A percentile compares a stretch with the other conserved stretches of the same genome.
These are phyloP conservation scores for Hansfordia pulvinata DNA, from an alignment of 2,329 filamentous ascomycete genomes.

Conservation along the genomic window DNA sequence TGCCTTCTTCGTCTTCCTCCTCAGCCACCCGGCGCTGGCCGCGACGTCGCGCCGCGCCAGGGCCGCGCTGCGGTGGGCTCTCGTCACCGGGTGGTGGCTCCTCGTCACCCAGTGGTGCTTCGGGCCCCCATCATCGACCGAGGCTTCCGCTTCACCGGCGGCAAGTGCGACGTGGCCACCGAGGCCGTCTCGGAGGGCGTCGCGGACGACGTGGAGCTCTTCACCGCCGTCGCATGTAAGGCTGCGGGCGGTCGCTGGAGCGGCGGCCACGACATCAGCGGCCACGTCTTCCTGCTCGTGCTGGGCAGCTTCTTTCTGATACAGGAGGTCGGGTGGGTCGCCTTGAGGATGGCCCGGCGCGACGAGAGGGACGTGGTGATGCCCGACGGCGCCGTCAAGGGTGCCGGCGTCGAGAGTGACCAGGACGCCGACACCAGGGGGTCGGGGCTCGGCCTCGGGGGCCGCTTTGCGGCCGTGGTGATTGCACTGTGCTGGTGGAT, in stretches of 20 bases:
- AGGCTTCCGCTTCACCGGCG: constrained; percentile 77
- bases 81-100: constrained; percentile 70
- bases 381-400: constrained; percentile 51
- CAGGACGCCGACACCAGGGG: constrained; percentile 9
- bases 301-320: constrained; percentile 69
- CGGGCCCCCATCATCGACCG: constrained; percentile 82
- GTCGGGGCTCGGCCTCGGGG: constrained; percentile 28
- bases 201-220: constrained; percentile 31
- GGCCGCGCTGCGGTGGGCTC: constrained; percentile 52
- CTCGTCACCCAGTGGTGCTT: constrained; percentile 95
- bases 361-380: constrained; percentile 57
- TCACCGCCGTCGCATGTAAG: constrained; percentile 73
- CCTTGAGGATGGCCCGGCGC: constrained; percentile 28
- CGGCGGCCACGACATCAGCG: constrained; percentile 93
- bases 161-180: constrained; percentile 55
- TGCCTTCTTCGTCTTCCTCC: constrained; percentile 57
- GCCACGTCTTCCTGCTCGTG: constrained; percentile 87
- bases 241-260: constrained; percentile 70
- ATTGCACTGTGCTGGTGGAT: constrained; percentile 77
- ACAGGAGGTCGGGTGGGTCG: constrained; percentile 60
- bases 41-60: constrained; percentile 33
- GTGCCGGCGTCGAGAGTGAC: constrained; percentile 32
- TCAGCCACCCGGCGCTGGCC: constrained; percentile 46
- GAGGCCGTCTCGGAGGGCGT: constrained; percentile 31
- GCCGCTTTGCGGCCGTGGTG: constrained; percentile 47